Conservation (phyloP, 2,329 filamentous ascomycete species). For the Colletotrichum musicola region DNA sequence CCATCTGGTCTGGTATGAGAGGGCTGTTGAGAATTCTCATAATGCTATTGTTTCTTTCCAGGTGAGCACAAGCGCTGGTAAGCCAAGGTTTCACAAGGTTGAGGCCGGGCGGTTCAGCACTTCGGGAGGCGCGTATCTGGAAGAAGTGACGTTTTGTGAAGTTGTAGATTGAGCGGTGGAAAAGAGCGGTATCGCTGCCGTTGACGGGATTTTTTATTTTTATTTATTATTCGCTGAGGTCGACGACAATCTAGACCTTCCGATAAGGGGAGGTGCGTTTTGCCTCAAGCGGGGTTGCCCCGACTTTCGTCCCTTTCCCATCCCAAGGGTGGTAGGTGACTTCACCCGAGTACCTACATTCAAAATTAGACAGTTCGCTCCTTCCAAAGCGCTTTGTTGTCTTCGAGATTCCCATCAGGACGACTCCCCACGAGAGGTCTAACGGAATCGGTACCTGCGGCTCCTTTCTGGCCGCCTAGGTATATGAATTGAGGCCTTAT, state of each 20-base stretch:
- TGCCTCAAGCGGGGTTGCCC: conserved; percentile 39
- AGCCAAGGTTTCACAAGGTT: neutral
- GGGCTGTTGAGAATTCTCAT: conserved; percentile 38
- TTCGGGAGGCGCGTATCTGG: neutral
- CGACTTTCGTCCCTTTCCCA: conserved; percentile 9
- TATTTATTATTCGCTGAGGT: conserved; percentile 13
- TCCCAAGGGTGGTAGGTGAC: neutral
- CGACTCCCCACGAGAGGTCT: too few species aligned
- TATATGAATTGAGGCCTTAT: too few species aligned
- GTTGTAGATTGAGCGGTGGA: conserved; percentile 9
- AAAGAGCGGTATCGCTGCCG: conserved; percentile 34
- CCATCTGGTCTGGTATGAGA: conserved; percentile 32
- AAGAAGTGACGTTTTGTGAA: conserved; percentile 4
- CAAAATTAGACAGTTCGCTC: too few species aligned
- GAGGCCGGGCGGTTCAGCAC: neutral
- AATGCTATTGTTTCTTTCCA: conserved; percentile 18
- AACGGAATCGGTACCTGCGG: too few species aligned
- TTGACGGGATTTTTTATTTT: conserved; percentile 16
- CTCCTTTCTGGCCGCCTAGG: too few species aligned
- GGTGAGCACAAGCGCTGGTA: neutral
- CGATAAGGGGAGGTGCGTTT: conserved; percentile 37
- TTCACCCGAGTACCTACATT: neutral
- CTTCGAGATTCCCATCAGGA: too few species aligned
- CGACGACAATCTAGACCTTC: conserved; percentile 39
- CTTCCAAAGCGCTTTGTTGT: too few species aligned